Conservation (phyloP, 345 rosid species). For the Capsella bursapastoris region DNA sequence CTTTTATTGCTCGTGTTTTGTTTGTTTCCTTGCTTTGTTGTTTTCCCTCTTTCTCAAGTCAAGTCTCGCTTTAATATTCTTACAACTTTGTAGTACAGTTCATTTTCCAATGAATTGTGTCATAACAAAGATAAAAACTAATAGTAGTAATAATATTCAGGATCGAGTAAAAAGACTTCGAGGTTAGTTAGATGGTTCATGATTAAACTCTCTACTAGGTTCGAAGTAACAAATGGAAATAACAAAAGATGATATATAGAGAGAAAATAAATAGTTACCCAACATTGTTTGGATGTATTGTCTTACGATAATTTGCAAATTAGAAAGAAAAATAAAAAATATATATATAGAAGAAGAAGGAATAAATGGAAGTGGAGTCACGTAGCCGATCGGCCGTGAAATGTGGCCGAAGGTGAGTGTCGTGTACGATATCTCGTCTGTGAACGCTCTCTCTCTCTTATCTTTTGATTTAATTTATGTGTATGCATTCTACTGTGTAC, state of each 20-base stretch:
- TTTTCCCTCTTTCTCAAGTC: background rate
- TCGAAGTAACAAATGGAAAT: background rate
- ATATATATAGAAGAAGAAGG: no score
- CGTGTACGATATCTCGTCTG: slow-evolving; percentile 39
- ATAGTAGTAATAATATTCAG: background rate
- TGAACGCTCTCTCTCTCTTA: background rate
- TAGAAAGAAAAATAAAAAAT: background rate
- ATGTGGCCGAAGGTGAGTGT: slow-evolving; percentile 39
- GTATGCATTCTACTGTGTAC: background rate
- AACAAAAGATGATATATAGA: background rate
- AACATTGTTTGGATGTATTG: background rate
- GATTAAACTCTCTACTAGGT: background rate
- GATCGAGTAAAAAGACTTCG: background rate
- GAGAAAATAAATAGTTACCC: background rate
- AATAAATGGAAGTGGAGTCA: background rate
- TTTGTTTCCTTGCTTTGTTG: background rate
- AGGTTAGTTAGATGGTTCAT: background rate
- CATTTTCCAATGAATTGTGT: background rate
- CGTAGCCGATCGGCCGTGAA: slow-evolving; percentile 28
- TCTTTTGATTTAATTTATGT: background rate
- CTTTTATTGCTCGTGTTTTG: background rate
- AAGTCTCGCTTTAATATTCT: background rate
- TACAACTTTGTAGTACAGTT: background rate
- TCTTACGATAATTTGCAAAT: background rate
- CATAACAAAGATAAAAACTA: background rate